Conservation (phyloP, 257 asterid species). For the Coffea canephora region DNA sequence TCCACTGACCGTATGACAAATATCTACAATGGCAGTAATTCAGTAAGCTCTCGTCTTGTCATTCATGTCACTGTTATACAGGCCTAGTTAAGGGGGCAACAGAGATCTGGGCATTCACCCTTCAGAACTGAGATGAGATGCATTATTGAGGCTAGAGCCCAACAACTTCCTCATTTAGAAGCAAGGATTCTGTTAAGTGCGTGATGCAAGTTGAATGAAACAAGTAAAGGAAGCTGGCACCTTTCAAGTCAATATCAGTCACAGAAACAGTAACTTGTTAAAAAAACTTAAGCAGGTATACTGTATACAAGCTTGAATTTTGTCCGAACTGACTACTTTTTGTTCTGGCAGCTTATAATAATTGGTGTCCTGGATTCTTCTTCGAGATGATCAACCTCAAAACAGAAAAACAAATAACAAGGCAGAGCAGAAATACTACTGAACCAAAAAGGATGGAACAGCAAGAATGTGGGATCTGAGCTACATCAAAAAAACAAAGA, state of each 20-base stretch:
- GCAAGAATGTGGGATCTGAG: not conserved
- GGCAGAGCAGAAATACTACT: not conserved
- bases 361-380: not conserved
- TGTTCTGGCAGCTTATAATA: not conserved
- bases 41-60: slow-evolving; percentile 10
- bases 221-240: not conserved
- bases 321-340: not conserved
- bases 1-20: not conserved
- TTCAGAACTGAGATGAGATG: not conserved
- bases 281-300: not conserved
- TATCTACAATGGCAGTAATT: not conserved
- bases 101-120: not conserved
- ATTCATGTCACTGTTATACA: slow-evolving; percentile 8
- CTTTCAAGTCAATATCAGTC: not conserved
- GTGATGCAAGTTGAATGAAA: not conserved
- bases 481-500: not conserved
- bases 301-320: not conserved
- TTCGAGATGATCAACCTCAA: not conserved
- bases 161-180: not conserved
- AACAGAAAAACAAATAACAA: not conserved
- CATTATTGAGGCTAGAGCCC: not conserved
- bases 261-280: not conserved
- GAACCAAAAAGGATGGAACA: not conserved
- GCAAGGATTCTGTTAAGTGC: not conserved
- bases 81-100: not conserved